These are phyloP conservation scores for Holtermannia corniformis DNA, from an alignment of 768 basidiomycete species.

Conservation along the genomic window DNA sequence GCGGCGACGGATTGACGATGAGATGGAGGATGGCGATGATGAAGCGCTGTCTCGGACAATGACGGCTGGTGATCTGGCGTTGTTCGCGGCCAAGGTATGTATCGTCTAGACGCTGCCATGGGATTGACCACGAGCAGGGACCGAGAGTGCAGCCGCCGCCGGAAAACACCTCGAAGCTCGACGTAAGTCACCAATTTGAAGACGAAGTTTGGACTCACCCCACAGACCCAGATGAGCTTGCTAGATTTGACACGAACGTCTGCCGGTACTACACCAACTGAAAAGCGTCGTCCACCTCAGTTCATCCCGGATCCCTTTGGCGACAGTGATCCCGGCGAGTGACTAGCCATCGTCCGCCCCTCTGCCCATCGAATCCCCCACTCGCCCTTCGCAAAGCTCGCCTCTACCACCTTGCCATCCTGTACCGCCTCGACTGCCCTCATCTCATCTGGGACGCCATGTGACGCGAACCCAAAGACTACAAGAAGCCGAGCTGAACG, in stretches of 20 bases:
- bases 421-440: constrained; percentile 21
- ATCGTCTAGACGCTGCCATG: too few relatives aligned
- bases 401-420: constrained; percentile 18
- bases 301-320: neutral
- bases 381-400: constrained; percentile 28
- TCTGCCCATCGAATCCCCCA: constrained; percentile 20
- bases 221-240: neutral
- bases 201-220: neutral
- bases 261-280: too few relatives aligned
- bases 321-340: neutral
- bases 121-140: too few relatives aligned
- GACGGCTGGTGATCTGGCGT: neutral
- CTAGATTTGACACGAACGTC: too few relatives aligned
- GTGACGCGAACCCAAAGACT: constrained; percentile 16
- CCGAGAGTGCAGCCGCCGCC: too few relatives aligned
- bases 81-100: neutral
- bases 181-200: too few relatives aligned
- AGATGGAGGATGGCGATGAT: neutral
- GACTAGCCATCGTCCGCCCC: neutral
- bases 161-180: too few relatives aligned
- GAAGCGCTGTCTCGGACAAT: neutral
- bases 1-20: too few relatives aligned
- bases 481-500: constrained; percentile 18
- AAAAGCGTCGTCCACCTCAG: neutral
- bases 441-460: constrained; percentile 16